phyloP scores from a whole-genome alignment of 805 yeast species.

The Myxozyma nipponensis region DNA sequence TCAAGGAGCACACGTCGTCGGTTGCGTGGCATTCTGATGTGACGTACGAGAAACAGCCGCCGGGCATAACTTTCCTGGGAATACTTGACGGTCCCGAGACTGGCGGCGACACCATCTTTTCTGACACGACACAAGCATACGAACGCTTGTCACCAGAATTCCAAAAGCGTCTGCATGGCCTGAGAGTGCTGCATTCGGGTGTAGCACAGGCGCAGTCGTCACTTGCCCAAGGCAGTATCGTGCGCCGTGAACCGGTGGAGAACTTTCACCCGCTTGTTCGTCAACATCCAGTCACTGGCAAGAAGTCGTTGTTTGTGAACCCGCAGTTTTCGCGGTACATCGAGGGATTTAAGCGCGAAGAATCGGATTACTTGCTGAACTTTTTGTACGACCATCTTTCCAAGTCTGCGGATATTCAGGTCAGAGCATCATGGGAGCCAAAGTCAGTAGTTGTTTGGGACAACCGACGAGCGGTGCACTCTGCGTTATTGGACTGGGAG shows the following conservation, averaged over 20 bases:
- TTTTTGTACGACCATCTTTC: conserved; percentile 52
- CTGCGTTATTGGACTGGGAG: conserved; percentile 64
- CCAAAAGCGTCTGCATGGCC: conserved; percentile 46
- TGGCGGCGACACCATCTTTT: conserved; percentile 54
- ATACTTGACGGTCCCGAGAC: conserved; percentile 53
- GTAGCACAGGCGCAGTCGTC: conserved; percentile 58
- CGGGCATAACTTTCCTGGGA: conserved; percentile 63
- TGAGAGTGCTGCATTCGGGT: conserved; percentile 65
- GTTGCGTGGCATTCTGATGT: conserved; percentile 68
- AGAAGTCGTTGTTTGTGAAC: conserved; percentile 51
- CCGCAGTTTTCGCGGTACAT: conserved; percentile 54
- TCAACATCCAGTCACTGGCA: conserved; percentile 63
- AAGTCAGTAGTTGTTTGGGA: conserved; percentile 73
- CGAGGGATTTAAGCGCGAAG: conserved; percentile 68
- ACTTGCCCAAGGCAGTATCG: conserved; percentile 47
- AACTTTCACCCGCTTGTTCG: conserved; percentile 60
- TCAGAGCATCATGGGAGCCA: conserved; percentile 70
- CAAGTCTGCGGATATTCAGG: conserved; percentile 57
- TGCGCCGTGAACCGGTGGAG: conserved; percentile 46
- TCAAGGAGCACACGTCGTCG: conserved; percentile 29
- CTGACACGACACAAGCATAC: conserved; percentile 52
- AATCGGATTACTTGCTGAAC: conserved; percentile 56
- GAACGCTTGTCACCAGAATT: conserved; percentile 51
- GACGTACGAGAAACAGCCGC: conserved; percentile 69
- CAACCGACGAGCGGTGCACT: conserved; percentile 64